Base-by-base conservation (phyloP, 768 basidiomycete species). In the Pisolithus orientalis region DNA sequence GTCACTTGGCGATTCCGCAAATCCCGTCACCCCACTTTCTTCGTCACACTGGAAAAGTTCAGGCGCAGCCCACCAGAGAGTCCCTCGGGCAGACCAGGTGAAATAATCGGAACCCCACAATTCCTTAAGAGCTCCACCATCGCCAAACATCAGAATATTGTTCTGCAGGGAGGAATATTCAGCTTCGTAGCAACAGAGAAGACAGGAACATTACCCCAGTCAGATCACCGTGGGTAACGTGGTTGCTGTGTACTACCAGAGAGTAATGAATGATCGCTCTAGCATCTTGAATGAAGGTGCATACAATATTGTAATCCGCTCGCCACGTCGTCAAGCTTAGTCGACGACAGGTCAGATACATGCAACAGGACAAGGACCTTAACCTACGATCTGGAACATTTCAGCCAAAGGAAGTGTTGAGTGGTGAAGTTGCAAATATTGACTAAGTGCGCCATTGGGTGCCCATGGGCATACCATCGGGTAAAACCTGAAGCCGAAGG, bases 1-100 rank as follows among this genome's bases (percentile, higher is more conserved):
- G 59, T 78, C 77, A 43, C 66, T 31, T 16, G 44, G 27, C 5
- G 44, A 28, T 8, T 28, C 44, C 9, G 29, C 73, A 28, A 59
- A 59, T 1, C n/a, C 38, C 9, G 44, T 50, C 9, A 21, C 24
- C 17, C 25, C 21, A 8, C 21, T 21, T 21, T 54, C 44, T 14
- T 66, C 63, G n/a, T 60, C 62, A 53, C 67, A 13, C 27, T 44
- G 72, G 2, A 76, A 57, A 6, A 56, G 11, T 27, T 68, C 57
- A 1, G 72, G 61, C 39, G 75, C 75, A 17, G 74, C 67, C 74
- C 75, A 76, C 1, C 75, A 67, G 24, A 73, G 65, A 21, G 72
- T 69, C 11, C 44, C 75, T 74, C 28, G 29, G 5, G 9, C 70
- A 69, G 32, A 73, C 62, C 25, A 44, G 53, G 1, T 72, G 71